Evolutionary conservation across 352 stramenopile genomes (phyloP), one percentile per base, ranked within the genome.

Genomic region (Pythium vanterpoolii): DNA sequence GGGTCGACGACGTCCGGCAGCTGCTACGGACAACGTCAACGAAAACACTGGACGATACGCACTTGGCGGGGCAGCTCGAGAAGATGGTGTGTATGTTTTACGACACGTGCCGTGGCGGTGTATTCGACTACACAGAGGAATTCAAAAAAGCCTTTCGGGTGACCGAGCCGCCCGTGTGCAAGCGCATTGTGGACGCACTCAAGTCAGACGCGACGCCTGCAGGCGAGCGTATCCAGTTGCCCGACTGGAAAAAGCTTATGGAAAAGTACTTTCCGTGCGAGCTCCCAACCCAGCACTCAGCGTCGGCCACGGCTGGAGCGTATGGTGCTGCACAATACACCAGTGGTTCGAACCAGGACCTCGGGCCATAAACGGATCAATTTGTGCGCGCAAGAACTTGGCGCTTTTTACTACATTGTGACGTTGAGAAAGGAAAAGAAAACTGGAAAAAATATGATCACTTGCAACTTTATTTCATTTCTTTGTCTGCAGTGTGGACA

Each of bases 11-110:
- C 4, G 62, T 61, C 10, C 67, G 53, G 1, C 4, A 45, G 8
- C 38, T 58, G 38, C 60, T 71, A 4, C 19, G 30, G 13, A 5
- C 2, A 14, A 45, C 13, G 34, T n/a, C 16, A 49, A 3, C 33
- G 18, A 10, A 36, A 8, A n/a, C 18, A 4, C 28, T 57, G n/a
- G 40, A 59, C n/a, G 46, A 62, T 14, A 52, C 51, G 13, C 39
- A 66, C 24, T 6, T 43, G 0, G 30, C 39, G 3, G 40, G 56
- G 3, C 60, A 79, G 58, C 54, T 73, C 18, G 66, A 79, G 62
- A 69, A 63, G 40, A 79, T 82, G 73, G 36, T 73, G 36, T 82
- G 73, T 42, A 42, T 77, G 39, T 79, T 74, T 36, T 66, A 77
- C 44, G 63, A 79, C 51, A 44, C 70, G 56, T 79, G 69, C 31